phyloP scores from a whole-genome alignment of 106 monocot genomes.

The Hemerocallis citrina region DNA sequence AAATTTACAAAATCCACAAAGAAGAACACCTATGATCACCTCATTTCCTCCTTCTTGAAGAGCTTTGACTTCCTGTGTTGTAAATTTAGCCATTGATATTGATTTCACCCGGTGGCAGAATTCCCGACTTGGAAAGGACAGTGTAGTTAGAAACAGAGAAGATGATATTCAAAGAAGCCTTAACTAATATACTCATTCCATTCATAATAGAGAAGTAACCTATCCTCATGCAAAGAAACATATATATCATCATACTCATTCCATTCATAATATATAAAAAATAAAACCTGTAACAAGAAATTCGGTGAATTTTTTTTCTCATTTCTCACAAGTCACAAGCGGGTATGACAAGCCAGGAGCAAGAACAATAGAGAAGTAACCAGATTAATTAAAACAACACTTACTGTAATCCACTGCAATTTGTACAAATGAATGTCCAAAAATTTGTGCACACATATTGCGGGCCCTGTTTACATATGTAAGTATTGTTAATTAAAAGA shows the following conservation, averaged over 20 bases:
- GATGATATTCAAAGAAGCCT: neutral
- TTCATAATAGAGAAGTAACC: neutral
- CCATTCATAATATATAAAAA: too few species aligned
- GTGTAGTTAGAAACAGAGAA: constrained; percentile 5
- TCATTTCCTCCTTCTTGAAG: constrained; percentile 94
- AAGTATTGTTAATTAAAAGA: neutral
- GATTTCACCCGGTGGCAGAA: constrained; percentile 97
- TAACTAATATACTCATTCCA: neutral
- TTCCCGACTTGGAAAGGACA: constrained; percentile 57
- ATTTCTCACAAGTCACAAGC: too few species aligned
- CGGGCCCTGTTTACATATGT: constrained; percentile 18
- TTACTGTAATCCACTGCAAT: constrained; percentile 63
- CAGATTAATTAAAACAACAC: constrained; percentile 22
- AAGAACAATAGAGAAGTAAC: too few species aligned
- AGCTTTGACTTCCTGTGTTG: constrained; percentile 74
- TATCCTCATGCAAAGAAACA: neutral
- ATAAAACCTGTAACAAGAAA: too few species aligned
- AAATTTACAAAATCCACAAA: constrained; percentile 1
- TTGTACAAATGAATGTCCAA: constrained; percentile 30
- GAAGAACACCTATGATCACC: constrained; percentile 29
- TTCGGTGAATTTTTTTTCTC: too few species aligned
- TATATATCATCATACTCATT: too few species aligned
- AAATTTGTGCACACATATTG: constrained; percentile 31
- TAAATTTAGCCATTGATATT: constrained; percentile 95
- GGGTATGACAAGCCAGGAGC: too few species aligned